Base-by-base conservation (phyloP, 768 basidiomycete species). In the Guyanaporus albipodus region DNA sequence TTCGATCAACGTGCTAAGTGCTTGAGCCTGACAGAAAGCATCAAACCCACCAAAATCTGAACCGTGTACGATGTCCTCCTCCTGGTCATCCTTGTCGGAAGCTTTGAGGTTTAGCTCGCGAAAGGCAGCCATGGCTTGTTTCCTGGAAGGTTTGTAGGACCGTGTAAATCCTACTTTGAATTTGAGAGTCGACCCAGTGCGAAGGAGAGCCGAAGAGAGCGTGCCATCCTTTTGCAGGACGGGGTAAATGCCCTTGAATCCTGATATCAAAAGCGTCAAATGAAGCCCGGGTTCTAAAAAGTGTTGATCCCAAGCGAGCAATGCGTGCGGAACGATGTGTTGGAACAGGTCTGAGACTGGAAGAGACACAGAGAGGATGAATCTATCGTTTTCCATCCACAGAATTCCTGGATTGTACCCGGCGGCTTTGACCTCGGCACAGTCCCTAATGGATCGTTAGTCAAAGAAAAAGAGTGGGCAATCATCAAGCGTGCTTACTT, bases 231-330 rank as follows among this genome's bases (percentile, higher is more conserved):
- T 50, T 39, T 67, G 57, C 33, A 83, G 48, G 34, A 76, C 63
- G n/a, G 82, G 83, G 64, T 83, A 80, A 38, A 71, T 55, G 3
- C 75, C 72, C 18, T 68, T 64, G 46, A 78, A 69, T 7, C 82
- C 79, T 15, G 77, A 77, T 26, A 87, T 77, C 22, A 87, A 72
- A n/a, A 87, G 73, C 6, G 78, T 78, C 38, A 88, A 69, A 64
- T 85, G 71, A 18, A 78, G 77, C 11, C 75, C 67, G 24, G 73
- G 71, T 5, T 78, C 70, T 18, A 87, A 70, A 6, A 87, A 73
- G 8, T 75, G 75, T 12, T 77, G 71, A 56, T 88, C 86, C 86
- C 86, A 88, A 19, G 85, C 84, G 64, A 85, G 77, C 26, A 88
- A 68, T 9, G 83, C 84, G 29, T 79, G 79, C 4, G 82, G 73